These are phyloP conservation scores for Lecanicillium sp. DNA, from an alignment of 2,329 filamentous ascomycete genomes.

Conservation along the genomic window DNA sequence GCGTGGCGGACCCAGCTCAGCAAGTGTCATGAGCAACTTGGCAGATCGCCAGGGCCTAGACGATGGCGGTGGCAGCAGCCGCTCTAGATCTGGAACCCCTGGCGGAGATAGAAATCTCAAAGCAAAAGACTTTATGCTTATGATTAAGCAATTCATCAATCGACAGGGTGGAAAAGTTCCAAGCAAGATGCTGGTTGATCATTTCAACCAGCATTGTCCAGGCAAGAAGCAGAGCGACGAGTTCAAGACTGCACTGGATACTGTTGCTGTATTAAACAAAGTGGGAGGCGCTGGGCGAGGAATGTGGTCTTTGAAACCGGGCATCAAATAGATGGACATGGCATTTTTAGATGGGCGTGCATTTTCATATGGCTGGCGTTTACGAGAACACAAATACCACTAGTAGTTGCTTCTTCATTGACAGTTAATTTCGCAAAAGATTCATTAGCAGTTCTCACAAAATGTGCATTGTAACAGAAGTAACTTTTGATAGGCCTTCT, in stretches of 20 bases:
- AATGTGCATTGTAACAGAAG: conserved; percentile 19
- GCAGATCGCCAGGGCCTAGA: conserved; percentile 46
- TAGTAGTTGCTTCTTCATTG: too few species aligned
- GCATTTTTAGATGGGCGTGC: too few species aligned
- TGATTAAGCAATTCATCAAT: conserved; percentile 73
- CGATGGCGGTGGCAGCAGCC: conserved; percentile 32
- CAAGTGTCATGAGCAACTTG: conserved; percentile 47
- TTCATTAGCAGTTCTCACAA: conserved; percentile 1
- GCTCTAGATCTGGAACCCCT: conserved; percentile 39
- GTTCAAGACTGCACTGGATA: conserved; percentile 74
- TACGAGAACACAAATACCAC: too few species aligned
- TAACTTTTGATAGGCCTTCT: conserved; percentile 32
- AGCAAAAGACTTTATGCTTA: conserved; percentile 55
- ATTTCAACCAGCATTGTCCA: conserved; percentile 73
- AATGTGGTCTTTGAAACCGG: conserved; percentile 43
- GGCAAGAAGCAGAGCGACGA: conserved; percentile 59
- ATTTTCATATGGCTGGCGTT: too few species aligned
- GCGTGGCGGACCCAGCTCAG: conserved; percentile 43
- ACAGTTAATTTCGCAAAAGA: neutral
- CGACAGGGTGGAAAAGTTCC: conserved; percentile 70
- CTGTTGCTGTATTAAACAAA: conserved; percentile 64
- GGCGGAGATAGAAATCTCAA: conserved; percentile 30
- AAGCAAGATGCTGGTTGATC: conserved; percentile 79
- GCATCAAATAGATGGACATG: conserved; percentile 14
- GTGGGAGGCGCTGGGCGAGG: conserved; percentile 41